phyloP scores from a whole-genome alignment of 768 basidiomycete species.

The Rubroboletus pulcherrimus region DNA sequence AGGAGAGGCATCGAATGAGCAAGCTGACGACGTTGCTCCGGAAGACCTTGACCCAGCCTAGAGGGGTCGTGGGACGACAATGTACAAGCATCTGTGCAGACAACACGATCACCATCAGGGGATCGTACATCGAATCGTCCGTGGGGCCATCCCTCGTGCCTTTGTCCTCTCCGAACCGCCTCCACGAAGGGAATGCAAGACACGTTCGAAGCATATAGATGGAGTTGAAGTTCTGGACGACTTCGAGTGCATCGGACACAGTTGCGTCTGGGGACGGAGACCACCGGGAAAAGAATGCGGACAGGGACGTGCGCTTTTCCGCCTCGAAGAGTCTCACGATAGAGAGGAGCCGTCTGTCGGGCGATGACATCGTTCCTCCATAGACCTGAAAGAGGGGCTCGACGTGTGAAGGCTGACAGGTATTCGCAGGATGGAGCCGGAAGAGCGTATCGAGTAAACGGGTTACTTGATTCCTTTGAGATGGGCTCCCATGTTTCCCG shows the following conservation, averaged over 20 bases:
- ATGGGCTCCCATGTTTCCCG: conserved; percentile 16
- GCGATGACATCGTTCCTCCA: conserved; percentile 58
- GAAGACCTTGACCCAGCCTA: conserved; percentile 82
- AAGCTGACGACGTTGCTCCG: conserved; percentile 75
- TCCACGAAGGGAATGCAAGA: conserved; percentile 65
- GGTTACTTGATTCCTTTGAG: conserved; percentile 46
- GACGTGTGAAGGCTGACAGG: conserved; percentile 81
- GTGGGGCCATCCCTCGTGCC: conserved; percentile 19
- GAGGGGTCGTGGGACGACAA: conserved; percentile 50
- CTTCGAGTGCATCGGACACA: conserved; percentile 52
- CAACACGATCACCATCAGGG: conserved; percentile 52
- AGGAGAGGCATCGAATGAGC: conserved; percentile 67
- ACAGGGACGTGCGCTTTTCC: conserved; percentile 61
- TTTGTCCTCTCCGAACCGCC: conserved; percentile 40
- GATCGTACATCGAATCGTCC: conserved; percentile 66
- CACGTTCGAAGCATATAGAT: conserved; percentile 65
- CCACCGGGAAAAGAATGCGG: conserved; percentile 65
- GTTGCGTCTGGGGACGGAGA: conserved; percentile 43
- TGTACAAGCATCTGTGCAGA: conserved; percentile 63
- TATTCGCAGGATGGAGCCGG: conserved; percentile 70
- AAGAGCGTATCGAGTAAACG: conserved; percentile 65
- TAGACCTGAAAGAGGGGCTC: conserved; percentile 76
- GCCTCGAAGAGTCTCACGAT: conserved; percentile 78
- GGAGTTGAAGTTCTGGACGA: conserved; percentile 68
- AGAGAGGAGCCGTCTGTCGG: conserved; percentile 67